Base-by-base conservation (phyloP, 306 rosid genomes). In the Carpinus viminea region DNA sequence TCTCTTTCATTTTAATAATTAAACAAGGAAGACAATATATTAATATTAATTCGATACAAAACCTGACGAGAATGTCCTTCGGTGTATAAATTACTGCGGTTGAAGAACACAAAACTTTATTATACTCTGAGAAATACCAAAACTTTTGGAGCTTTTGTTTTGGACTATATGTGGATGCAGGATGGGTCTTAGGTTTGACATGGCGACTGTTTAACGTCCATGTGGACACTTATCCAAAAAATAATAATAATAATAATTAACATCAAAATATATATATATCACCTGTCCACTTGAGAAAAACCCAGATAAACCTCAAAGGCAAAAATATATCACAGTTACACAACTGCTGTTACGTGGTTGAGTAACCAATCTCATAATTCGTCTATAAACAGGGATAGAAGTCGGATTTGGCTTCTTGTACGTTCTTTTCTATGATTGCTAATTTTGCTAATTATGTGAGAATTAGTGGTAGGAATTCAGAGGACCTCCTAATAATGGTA, bases 261-360 rank as follows among this genome's bases (percentile, higher is more conserved):
- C 34, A 31, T 31, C 2, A 2, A 31, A 2, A 31, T 28, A 31
- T 31, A 31, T 31, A 31, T 31, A 31, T 31, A 7, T 77, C 41
- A 12, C 73, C 62, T 12, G 78, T 59, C 59, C 24, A 79, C 21
- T 52, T 45, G 34, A 59, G 26, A 59, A 38, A 38, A 38, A 38
- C 36, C 36, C 36, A 59, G 8, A 59, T 59, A 3, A 10, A 26
- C 65, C 65, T 24, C 65, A 8, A 56, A 20, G 65, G 34, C 36
- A 24, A 59, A 21, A 21, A 26, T 59, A 11, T 31, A 59, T 24
- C 3, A 31, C 34, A 31, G 34, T 31, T 31, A 31, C 34, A 31
- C 34, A 31, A 31, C 34, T 31, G 1, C 2, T 31, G 34, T 31
- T 31, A 2, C 34, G 34, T 31, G 34, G 34, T 31, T 31, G 34